phyloP scores from a whole-genome alignment of 805 yeast genomes.

The Candida silvicultrix region DNA sequence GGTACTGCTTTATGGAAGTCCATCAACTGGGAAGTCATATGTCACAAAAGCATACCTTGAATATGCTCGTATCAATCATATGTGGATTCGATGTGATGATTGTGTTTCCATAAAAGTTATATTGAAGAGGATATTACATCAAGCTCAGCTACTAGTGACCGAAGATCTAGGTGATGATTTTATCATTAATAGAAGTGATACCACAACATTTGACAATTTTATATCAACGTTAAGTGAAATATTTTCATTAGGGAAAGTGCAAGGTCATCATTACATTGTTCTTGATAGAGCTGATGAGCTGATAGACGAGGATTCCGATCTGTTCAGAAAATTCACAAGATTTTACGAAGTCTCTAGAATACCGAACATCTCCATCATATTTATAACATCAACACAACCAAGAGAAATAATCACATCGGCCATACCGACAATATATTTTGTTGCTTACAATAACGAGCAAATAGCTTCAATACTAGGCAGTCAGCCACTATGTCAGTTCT shows the following conservation, averaged over 20 bases:
- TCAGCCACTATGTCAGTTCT: conserved; percentile 6
- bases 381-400: conserved; percentile 13
- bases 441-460: conserved; percentile 12
- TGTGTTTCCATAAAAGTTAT: conserved; percentile 19
- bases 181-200: conserved; percentile 6
- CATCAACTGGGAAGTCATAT: conserved; percentile 19
- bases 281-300: conserved; percentile 20
- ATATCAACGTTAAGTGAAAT: conserved; percentile 11
- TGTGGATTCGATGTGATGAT: conserved; percentile 20
- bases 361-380: conserved; percentile 14
- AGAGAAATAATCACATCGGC: conserved; percentile 13
- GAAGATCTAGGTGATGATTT: conserved; percentile 6
- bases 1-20: conserved; percentile 13
- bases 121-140: conserved; percentile 14
- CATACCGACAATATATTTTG: conserved; percentile 13
- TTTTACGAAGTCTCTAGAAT: conserved; percentile 13
- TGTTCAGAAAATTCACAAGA: conserved; percentile 12
- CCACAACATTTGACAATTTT: conserved; percentile 17
- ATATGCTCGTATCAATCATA: conserved; percentile 4
- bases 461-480: conserved; percentile 5
- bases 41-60: conserved; percentile 8
- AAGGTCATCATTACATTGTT: conserved; percentile 16
- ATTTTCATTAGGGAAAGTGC: conserved; percentile 3
- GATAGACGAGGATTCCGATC: conserved; percentile 16
- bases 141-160: conserved; percentile 5